Evolutionary conservation across 495 filamentous ascomycete genomes (phyloP).

Genomic region (Parathielavia hyrcaniae): DNA sequence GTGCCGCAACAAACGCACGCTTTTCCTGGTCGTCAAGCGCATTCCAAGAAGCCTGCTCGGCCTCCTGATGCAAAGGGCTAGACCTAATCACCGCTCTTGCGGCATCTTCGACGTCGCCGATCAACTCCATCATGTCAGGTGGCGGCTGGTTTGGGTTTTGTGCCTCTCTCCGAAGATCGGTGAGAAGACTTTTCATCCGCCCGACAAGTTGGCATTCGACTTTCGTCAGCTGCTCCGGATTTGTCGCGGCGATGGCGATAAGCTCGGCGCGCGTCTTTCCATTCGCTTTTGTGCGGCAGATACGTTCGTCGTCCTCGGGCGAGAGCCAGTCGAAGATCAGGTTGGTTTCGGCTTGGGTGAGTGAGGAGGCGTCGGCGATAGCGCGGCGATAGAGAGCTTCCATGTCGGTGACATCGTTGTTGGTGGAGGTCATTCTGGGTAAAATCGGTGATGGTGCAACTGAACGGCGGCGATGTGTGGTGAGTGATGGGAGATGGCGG

Average conservation of each 20-base stretch:
- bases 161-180: constrained; percentile 12
- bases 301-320: constrained; percentile 12
- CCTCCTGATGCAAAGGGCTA: constrained; percentile 6
- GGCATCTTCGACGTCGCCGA: constrained; percentile 5
- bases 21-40: constrained; percentile 16
- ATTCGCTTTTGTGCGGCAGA: constrained; percentile 15
- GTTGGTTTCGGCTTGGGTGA: constrained; percentile 16
- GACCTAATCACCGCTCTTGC: background rate
- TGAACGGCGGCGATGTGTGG: constrained; percentile 6
- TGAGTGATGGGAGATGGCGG: constrained; percentile 14
- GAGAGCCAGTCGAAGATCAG: constrained; percentile 10
- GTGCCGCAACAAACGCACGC: constrained; percentile 10
- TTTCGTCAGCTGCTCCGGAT: constrained; percentile 13
- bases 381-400: constrained; percentile 15
- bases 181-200: constrained; percentile 1
- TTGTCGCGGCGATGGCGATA: constrained; percentile 14
- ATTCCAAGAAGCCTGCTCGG: constrained; percentile 11
- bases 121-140: constrained; percentile 8
- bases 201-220: constrained; percentile 9
- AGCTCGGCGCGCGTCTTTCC: constrained; percentile 17
- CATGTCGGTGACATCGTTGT: constrained; percentile 10
- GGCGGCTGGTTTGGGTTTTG: constrained; percentile 15
- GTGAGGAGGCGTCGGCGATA: constrained; percentile 13
- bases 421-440: constrained; percentile 10
- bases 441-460: constrained; percentile 3